A percentile compares a stretch with the other conserved stretches of the same genome.
Evolutionary conservation across 2,329 filamentous ascomycete species (phyloP).

Genomic region (Scopulariopsis brevicaulis): DNA sequence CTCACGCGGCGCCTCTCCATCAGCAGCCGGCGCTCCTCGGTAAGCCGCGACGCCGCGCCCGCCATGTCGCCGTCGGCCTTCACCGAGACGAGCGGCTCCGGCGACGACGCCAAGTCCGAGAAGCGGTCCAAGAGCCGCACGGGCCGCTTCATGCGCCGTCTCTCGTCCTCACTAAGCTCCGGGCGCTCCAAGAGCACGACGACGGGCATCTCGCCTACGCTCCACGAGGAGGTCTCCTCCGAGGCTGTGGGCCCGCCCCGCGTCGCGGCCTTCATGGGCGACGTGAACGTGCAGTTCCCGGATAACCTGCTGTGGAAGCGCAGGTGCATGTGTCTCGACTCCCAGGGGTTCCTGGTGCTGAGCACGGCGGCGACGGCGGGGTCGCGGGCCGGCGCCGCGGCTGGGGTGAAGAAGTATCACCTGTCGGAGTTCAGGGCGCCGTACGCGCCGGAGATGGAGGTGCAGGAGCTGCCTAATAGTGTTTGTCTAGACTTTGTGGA

Average conservation of each 20-base stretch:
- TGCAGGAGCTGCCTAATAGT: conserved; percentile 88
- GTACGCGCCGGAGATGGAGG: conserved; percentile 77
- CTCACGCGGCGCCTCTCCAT: conserved; percentile 53
- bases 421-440: conserved; percentile 73
- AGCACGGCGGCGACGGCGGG: conserved; percentile 37
- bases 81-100: conserved; percentile 32
- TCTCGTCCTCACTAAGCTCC: conserved; percentile 38
- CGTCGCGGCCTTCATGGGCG: conserved; percentile 61
- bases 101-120: conserved; percentile 35
- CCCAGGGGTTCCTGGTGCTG: conserved; percentile 72
- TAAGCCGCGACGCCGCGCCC: conserved; percentile 26
- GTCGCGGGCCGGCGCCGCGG: conserved; percentile 32
- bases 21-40: conserved; percentile 45
- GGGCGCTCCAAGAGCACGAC: conserved; percentile 30
- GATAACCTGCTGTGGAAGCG: conserved; percentile 96
- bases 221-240: conserved; percentile 34
- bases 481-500: conserved; percentile 50
- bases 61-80: conserved; percentile 26
- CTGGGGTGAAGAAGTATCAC: conserved; percentile 64
- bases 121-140: conserved; percentile 36
- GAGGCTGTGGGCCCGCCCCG: conserved; percentile 20
- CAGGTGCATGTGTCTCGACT: conserved; percentile 76
- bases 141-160: conserved; percentile 45
- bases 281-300: conserved; percentile 95
- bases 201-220: conserved; percentile 33